These are phyloP conservation scores for Yueomyces sp. DNA, from an alignment of 805 yeast genomes.

Conservation along the genomic window DNA sequence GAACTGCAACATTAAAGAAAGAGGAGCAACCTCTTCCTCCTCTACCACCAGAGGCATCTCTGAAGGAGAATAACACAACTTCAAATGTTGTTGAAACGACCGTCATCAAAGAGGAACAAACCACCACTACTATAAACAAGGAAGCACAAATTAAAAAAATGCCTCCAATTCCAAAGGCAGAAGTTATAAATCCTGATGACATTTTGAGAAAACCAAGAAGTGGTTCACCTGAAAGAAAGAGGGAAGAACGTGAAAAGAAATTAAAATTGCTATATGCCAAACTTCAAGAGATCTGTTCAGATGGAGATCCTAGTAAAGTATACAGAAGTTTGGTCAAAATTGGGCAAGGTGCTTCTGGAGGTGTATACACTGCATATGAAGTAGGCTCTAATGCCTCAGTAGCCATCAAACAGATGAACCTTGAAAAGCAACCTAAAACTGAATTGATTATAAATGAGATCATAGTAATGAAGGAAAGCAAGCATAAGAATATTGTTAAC, in stretches of 20 bases:
- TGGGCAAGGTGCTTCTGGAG: slow-evolving; percentile 98
- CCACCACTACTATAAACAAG: not conserved
- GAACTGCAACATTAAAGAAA: slow-evolving; percentile 9
- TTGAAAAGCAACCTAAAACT: slow-evolving; percentile 90
- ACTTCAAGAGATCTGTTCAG: slow-evolving; percentile 63
- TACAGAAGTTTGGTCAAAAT: slow-evolving; percentile 66
- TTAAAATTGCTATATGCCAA: slow-evolving; percentile 55
- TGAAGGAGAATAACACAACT: not conserved
- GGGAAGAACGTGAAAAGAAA: slow-evolving; percentile 64
- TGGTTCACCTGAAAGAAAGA: slow-evolving; percentile 36
- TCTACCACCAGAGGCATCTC: slow-evolving; percentile 4
- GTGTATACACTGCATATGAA: slow-evolving; percentile 82
- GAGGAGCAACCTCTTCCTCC: slow-evolving; percentile 18
- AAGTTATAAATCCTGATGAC: slow-evolving; percentile 7
- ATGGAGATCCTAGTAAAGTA: slow-evolving; percentile 65
- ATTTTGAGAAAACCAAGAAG: slow-evolving; percentile 14
- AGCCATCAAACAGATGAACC: slow-evolving; percentile 93
- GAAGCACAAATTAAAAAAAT: slow-evolving; percentile 3
- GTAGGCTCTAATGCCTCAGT: slow-evolving; percentile 43
- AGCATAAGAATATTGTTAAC: slow-evolving; percentile 86
- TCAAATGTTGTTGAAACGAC: not conserved
- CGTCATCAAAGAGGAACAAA: not conserved
- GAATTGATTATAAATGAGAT: slow-evolving; percentile 92
- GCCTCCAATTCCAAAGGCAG: slow-evolving; percentile 26
- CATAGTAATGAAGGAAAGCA: slow-evolving; percentile 85